phyloP scores from a whole-genome alignment of 306 rosid genomes.

The Fagus crenata region DNA sequence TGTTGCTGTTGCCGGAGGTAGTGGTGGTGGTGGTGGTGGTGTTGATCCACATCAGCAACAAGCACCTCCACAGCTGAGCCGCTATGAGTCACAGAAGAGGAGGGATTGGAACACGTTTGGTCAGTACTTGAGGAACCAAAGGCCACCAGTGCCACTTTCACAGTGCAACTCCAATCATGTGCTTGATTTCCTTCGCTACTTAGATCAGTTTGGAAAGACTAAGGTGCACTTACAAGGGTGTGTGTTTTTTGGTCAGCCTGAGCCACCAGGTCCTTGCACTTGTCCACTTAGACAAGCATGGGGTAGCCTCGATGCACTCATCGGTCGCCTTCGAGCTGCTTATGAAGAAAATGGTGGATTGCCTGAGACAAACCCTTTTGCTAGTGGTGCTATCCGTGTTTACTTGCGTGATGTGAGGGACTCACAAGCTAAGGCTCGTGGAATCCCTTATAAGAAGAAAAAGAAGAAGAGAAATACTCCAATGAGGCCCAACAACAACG shows the following conservation, averaged over 20 bases:
- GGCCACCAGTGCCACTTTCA: slow-evolving; percentile 52
- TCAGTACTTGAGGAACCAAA: slow-evolving; percentile 58
- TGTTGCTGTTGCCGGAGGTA: not conserved
- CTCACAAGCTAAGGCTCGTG: slow-evolving; percentile 59
- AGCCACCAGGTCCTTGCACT: slow-evolving; percentile 58
- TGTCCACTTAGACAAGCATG: slow-evolving; percentile 67
- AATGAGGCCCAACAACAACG: slow-evolving; percentile 22
- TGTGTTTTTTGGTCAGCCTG: slow-evolving; percentile 53
- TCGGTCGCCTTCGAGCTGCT: slow-evolving; percentile 63
- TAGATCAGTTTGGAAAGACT: slow-evolving; percentile 63
- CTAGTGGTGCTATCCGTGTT: slow-evolving; percentile 43
- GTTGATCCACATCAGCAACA: slow-evolving; percentile 12
- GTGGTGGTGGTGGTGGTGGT: not conserved
- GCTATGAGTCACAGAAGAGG: slow-evolving; percentile 61
- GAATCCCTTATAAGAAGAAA: slow-evolving; percentile 64
- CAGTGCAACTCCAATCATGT: slow-evolving; percentile 54
- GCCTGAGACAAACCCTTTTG: slow-evolving; percentile 57
- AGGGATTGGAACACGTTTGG: slow-evolving; percentile 65
- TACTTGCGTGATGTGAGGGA: slow-evolving; percentile 55
- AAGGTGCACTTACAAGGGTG: slow-evolving; percentile 61
- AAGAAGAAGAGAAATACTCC: slow-evolving; percentile 48
- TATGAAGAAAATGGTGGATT: slow-evolving; percentile 60
- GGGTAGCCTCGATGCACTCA: slow-evolving; percentile 67
- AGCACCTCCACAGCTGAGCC: slow-evolving; percentile 37
- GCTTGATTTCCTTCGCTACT: slow-evolving; percentile 49